Evolutionary conservation across 441 rosid species (phyloP).

Genomic region (Syzygium malaccense): DNA sequence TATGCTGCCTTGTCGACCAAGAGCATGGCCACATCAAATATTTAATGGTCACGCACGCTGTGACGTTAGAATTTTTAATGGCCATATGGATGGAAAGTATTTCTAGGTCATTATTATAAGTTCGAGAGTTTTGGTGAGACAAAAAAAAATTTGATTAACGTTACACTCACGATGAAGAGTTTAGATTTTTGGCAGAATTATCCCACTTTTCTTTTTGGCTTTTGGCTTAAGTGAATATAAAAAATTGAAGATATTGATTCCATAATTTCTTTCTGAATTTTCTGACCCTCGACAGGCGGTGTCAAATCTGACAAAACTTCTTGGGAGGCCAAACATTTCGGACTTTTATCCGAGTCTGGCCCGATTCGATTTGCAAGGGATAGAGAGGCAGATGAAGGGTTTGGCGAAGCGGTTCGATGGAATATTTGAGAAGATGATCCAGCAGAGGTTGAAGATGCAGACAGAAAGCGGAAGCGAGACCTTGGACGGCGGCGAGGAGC

Average conservation of each 20-base stretch:
- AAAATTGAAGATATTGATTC: not conserved
- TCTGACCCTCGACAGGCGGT: not conserved
- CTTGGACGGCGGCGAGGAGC: not conserved
- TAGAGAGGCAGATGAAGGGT: constrained; percentile 11
- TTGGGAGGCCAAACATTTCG: constrained; percentile 26
- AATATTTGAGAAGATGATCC: constrained; percentile 11
- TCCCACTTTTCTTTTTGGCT: not conserved
- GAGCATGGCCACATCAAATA: not conserved
- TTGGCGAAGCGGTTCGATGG: not conserved
- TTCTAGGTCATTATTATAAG: not conserved
- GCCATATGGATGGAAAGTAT: not conserved
- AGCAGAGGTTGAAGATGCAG: not conserved
- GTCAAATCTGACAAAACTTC: not conserved
- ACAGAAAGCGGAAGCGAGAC: not conserved
- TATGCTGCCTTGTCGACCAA: not conserved
- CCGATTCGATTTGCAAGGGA: constrained; percentile 28
- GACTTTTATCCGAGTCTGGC: constrained; percentile 28
- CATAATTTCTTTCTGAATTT: not conserved
- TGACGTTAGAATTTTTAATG: not conserved
- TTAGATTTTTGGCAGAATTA: not conserved
- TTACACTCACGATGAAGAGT: not conserved
- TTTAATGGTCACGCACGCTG: not conserved
- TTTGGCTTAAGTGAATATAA: not conserved
- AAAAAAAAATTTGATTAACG: not conserved
- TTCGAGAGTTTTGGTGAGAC: not conserved